phyloP scores from a whole-genome alignment of 2,329 filamentous ascomycete species.

The Aspergillus novoparasiticus region DNA sequence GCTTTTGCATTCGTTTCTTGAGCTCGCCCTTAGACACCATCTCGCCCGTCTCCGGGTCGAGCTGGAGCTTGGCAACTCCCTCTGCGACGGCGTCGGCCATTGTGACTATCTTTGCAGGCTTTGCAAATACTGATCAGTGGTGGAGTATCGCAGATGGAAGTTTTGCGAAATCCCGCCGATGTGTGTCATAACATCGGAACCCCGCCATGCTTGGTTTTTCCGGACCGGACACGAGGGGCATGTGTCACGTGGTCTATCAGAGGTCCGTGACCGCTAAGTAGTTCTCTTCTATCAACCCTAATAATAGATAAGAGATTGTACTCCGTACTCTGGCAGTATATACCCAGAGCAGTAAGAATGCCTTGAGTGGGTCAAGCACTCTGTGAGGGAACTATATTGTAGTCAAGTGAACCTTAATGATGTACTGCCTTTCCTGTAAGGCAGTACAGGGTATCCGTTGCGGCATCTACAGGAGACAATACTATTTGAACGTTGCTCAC shows the following conservation, averaged over 20 bases:
- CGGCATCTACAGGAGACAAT: too few relatives aligned
- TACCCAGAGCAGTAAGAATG: too few relatives aligned
- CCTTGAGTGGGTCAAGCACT: too few relatives aligned
- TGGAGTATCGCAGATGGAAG: neutral
- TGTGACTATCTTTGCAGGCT: slow-evolving; percentile 1
- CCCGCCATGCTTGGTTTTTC: neutral
- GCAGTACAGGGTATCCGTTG: too few relatives aligned
- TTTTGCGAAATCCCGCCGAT: neutral
- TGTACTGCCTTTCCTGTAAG: too few relatives aligned
- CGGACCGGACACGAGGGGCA: neutral
- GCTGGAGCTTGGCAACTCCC: slow-evolving; percentile 22
- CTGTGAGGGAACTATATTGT: too few relatives aligned
- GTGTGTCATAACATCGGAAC: neutral
- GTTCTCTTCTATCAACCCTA: too few relatives aligned
- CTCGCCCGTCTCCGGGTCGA: slow-evolving; percentile 26
- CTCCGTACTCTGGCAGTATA: too few relatives aligned
- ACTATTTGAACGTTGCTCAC: neutral
- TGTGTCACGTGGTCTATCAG: neutral
- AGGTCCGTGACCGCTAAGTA: neutral
- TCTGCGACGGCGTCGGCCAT: slow-evolving; percentile 24
- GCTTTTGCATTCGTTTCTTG: slow-evolving; percentile 30
- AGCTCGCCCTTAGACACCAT: slow-evolving; percentile 31
- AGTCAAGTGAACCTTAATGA: too few relatives aligned
- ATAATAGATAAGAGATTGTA: too few relatives aligned
- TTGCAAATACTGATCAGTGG: neutral